Evolutionary conservation across 2,329 filamentous ascomycete genomes (phyloP), one percentile per base, ranked within the genome.

Genomic region (Truncatella angustata): DNA sequence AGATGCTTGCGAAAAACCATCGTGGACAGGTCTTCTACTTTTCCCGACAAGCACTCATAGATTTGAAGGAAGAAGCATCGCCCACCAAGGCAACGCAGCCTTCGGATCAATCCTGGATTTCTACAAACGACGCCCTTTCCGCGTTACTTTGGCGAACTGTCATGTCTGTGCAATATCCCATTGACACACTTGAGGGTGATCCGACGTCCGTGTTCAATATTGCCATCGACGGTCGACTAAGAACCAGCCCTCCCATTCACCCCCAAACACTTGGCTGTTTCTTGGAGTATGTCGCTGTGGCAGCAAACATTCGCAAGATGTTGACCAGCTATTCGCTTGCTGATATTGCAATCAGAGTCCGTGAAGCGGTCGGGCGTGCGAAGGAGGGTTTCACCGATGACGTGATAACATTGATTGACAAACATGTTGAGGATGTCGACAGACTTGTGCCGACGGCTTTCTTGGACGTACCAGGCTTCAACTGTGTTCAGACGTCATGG

Each of bases 21-120:
- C 14, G 23, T 26, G 43, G 43, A 9, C 43, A 46, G 16, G 26
- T 46, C n/a, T 46, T 46, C 28, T 46, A 46, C 43, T 46, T 46
- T 28, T 46, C 43, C 12, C 24, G 16, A 24, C n/a, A 46, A 26
- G 23, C 43, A 3, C 43, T 46, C 11, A 24, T 32, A 26, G 26
- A 14, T 11, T 20, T 46, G 10, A 46, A 46, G 28, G 43, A 46
- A 20, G 43, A 30, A 9, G 43, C 28, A 9, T 34, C 18, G 14
- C 43, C 43, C 4, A 32, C 7, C 9, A 34, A 34, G 9, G 20
- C 23, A 23, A 43, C 24, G 9, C 18, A 46, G 10, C 36, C 36
- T 1, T 21, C 18, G 1, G 18, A 46, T 11, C 40, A 16, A n/a
- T 14, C 40, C 7, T 47, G 30, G n/a, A 47, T 36, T 10, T 47